Evolutionary conservation across 306 rosid genomes (phyloP), one percentile per base, ranked within the genome.

Genomic region (Cucurbita ficifolia): DNA sequence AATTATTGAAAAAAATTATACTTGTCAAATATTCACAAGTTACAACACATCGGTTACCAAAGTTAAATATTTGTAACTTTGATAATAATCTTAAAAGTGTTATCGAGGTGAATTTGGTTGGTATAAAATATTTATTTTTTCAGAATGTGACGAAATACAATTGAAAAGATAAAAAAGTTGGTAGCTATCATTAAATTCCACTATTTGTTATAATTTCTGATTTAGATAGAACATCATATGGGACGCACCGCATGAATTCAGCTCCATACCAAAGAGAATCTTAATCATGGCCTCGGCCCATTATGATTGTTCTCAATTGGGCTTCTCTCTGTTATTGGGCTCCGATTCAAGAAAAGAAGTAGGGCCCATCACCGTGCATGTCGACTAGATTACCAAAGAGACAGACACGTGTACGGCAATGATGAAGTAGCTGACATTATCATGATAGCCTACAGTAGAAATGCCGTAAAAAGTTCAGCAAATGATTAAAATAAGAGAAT

Each of bases 311-410:
- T 52, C 29, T 46, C 4, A 48, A 45, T 29, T 68, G 73, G 73
- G 73, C 73, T 68, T 46, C 9, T 12, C 38, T 67, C 39, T 24
- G 58, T 43, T 43, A 24, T 21, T 70, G 74, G 74, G 74, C 74
- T 70, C 33, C 13, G 46, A 49, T 48, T 60, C 4, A 38, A 43
- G 35, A 46, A 49, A 48, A 49, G 39, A 7, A 1, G 57, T 49
- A 70, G 58, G 74, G 74, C 74, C 74, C 74, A 48, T 69, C 24
- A 69, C 53, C 74, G 58, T 69, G 48, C 74, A 48, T 48, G 57
- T 33, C 42, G 40, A 40, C 43, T 46, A 48, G 58, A 69, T 33
- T 49, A 49, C 58, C 6, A 24, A 24, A 5, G 1, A 69, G 6
- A 5, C 1, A 8, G 58, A 69, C 74, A 69, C 74, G 74, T 69